Evolutionary conservation across 2,329 filamentous ascomycete genomes (phyloP), one percentile per base, ranked within the genome.

Genomic region (Hypoxylon sp.): DNA sequence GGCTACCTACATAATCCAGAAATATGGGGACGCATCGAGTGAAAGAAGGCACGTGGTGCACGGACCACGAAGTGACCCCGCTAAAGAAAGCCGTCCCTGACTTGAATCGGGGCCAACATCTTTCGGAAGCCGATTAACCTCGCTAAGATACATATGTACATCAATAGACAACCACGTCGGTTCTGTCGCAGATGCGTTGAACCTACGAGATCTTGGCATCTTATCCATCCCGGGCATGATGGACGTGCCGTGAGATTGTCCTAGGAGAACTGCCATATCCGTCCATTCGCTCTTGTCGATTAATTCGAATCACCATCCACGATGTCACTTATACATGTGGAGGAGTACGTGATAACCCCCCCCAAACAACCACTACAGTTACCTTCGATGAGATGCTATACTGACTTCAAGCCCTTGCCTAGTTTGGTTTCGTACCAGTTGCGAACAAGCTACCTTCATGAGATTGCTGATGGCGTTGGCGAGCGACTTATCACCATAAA

Each of bases 381-480:
- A 39, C 17, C 33, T 24, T 14, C 17, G 13, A n/a, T n/a, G n/a
- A n/a, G 17, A 31, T 35, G 26, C 31, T 47, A 51, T 74, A 50
- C 70, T 74, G 48, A 75, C 66, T 17, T 55, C 42, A 4, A n/a
- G 8, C 52, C 35, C 11, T 35, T 10, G n/a, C 11, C 29, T 74
- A 94, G 92, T 79, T 90, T 96, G 79, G 91, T 94, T 48, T 88
- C 93, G 63, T 95, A 95, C 82, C 92, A 94, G 79, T 85, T 97
- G 63, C 91, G 93, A 58, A 91, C 91, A 39, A 91, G 91, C 75
- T 96, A 96, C 77, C 88, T 97, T 37, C 90, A 90, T 72, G 89
- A 93, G 70, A 90, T 94, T 72, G 91, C 92, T 72, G 93, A 97
- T 78, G 93, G 93, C 68, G 92, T 96, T 6, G 93, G 93, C 72